phyloP scores from a whole-genome alignment of 331 rosid species.

The Prunus yedoensis region DNA sequence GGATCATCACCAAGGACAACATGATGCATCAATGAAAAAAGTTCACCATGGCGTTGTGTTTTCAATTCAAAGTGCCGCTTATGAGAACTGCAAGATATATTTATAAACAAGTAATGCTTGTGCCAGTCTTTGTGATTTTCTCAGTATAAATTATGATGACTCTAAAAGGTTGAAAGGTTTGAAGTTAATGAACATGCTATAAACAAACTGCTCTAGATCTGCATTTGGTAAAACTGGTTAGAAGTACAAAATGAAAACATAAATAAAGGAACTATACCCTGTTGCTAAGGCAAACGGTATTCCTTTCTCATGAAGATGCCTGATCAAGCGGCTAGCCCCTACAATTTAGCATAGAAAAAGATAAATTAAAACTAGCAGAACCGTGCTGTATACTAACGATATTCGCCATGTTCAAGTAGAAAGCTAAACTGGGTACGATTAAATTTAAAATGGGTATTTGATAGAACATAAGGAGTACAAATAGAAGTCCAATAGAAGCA shows the following conservation, averaged over 20 bases:
- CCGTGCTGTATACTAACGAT: neutral
- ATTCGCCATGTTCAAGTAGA: neutral
- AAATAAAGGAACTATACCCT: conserved; percentile 49
- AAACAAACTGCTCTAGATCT: neutral
- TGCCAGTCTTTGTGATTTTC: conserved; percentile 4
- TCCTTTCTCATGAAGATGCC: conserved; percentile 76
- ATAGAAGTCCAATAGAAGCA: neutral
- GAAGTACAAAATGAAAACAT: neutral
- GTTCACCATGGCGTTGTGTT: conserved; percentile 71
- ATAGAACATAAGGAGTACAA: neutral
- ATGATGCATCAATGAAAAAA: conserved; percentile 87
- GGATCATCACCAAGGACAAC: conserved; percentile 92
- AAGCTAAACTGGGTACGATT: neutral
- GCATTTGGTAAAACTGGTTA: neutral
- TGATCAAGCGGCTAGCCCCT: conserved; percentile 80
- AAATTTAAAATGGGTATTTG: neutral
- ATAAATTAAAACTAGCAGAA: conserved; percentile 13
- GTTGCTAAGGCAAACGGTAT: conserved; percentile 78
- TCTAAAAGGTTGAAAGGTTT: neutral
- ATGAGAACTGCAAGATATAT: conserved; percentile 57
- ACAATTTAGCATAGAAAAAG: conserved; percentile 16
- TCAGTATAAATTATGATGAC: neutral
- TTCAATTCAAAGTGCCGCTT: conserved; percentile 78
- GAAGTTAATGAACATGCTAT: neutral
- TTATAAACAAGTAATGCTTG: conserved; percentile 25